Percentiles rank a stretch among this genome's conserved stretches.
Evolutionary conservation across 2,329 filamentous ascomycete species (phyloP).

Genomic region (Erysiphe pulchra): DNA sequence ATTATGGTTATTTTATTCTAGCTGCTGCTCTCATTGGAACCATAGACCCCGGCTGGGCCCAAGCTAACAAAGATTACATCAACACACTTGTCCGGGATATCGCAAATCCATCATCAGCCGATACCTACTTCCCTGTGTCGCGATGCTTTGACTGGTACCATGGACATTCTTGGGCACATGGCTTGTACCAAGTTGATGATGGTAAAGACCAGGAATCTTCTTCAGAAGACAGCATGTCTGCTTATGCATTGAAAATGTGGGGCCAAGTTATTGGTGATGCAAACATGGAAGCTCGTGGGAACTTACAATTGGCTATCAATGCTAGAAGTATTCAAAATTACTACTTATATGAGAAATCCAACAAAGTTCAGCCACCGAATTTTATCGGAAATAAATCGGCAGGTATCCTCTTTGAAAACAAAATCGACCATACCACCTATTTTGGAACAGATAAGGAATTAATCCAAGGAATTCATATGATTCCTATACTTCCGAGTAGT

Average conservation of each 20-base stretch:
- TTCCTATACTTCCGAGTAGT: constrained; percentile 19
- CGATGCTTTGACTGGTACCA: constrained; percentile 83
- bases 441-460: constrained; percentile 52
- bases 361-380: constrained; percentile 43
- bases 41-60: constrained; percentile 51
- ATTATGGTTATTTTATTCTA: constrained; percentile 53
- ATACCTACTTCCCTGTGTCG: constrained; percentile 56
- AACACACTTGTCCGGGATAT: constrained; percentile 63
- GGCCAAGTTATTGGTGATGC: constrained; percentile 49
- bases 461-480: constrained; percentile 26
- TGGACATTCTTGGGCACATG: constrained; percentile 83
- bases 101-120: constrained; percentile 46
- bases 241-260: constrained; percentile 80
- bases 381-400: constrained; percentile 59
- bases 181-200: constrained; percentile 41
- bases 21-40: constrained; percentile 61
- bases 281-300: constrained; percentile 51
- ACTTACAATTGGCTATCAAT: constrained; percentile 62
- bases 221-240: constrained; percentile 71
- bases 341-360: constrained; percentile 52
- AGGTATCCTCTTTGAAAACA: constrained; percentile 73
- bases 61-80: constrained; percentile 50
- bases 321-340: constrained; percentile 50
- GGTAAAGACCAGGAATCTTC: constrained; percentile 74
- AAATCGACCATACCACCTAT: constrained; percentile 78